A percentile compares a stretch with the other conserved stretches of the same genome.
Conservation (phyloP, 352 stramenopile genomes). For the Phytophthora gonapodyides region DNA sequence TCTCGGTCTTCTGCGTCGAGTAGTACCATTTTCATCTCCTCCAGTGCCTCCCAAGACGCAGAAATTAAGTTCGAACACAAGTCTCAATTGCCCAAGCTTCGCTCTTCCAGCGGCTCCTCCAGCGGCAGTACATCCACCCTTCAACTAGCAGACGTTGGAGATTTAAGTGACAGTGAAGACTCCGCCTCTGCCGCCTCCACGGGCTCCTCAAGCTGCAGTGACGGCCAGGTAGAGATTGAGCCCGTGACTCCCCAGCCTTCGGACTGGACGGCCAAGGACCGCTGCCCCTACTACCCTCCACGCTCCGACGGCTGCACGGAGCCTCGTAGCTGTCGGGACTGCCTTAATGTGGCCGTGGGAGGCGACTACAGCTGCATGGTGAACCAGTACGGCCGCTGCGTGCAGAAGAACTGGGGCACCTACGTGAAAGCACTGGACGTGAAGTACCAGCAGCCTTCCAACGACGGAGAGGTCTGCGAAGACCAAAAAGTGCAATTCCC, state of each 20-base stretch:
- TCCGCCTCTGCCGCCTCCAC: neutral
- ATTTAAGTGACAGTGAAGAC: neutral
- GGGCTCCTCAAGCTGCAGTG: constrained; percentile 19
- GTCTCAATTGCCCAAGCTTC: neutral
- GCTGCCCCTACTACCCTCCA: constrained; percentile 31
- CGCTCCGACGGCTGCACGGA: constrained; percentile 43
- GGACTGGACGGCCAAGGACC: constrained; percentile 33
- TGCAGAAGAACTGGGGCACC: constrained; percentile 32
- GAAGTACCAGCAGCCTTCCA: constrained; percentile 27
- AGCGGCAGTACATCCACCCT: constrained; percentile 6
- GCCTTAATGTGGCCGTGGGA: constrained; percentile 53
- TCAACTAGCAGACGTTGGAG: constrained; percentile 3
- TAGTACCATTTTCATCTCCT: neutral
- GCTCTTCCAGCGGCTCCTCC: constrained; percentile 16
- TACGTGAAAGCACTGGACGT: constrained; percentile 34
- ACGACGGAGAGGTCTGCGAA: constrained; percentile 28
- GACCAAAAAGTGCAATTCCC: constrained; percentile 53
- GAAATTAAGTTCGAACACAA: neutral
- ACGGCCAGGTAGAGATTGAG: constrained; percentile 30
- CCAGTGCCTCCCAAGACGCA: neutral
- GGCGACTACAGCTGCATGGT: constrained; percentile 43
- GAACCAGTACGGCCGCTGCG: constrained; percentile 46
- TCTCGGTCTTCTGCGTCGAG: constrained; percentile 13
- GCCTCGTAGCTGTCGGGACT: constrained; percentile 62
- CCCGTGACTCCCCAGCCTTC: constrained; percentile 14